Evolutionary conservation across 208 protist genomes (phyloP), one percentile per base, ranked within the genome.

Genomic region (Acanthamoeba quina): DNA sequence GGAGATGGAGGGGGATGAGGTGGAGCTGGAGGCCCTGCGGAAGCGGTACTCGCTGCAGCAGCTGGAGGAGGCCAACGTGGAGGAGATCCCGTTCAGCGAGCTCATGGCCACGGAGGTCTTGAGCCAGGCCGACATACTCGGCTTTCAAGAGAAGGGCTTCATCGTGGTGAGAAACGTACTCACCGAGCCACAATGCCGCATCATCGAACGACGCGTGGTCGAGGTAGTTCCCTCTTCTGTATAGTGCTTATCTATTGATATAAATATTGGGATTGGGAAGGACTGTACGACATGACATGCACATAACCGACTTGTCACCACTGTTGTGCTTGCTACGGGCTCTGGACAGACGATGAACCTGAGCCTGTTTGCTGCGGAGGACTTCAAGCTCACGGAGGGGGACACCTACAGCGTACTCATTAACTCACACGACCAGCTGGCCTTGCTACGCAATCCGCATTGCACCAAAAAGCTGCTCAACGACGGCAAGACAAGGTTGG

Each of bases 61-160:
- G 31, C 15, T 76, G n/a, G 68, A 76, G 34, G 68, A 76, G 11
- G 68, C 68, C 19, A 76, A 76, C 68, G 68, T 76, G 68, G 68
- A 76, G 34, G 68, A 76, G 34, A 76, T 76, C n/a, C 19, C 31
- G 3, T 76, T 76, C 34, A 41, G 11, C 31, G 13, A 76, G 68
- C 68, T 76, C 68, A 76, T 76, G 68, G 9, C 6, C 6, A 76
- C 47, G 68, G 19, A 76, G 13, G 34, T 76, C 15, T 29, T 76
- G 68, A 47, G 13, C 31, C 17, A 34, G 24, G 34, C 10, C 6
- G 68, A 76, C 15, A 44, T 76, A 9, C 10, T 9, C n/a, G 3
- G 5, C 5, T 76, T 76, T 29, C 68, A 24, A 1, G 13, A 76
- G 37, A 21, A 44, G 15, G 68, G 68, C 68, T 76, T 44, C 31